phyloP scores from a whole-genome alignment of 495 filamentous ascomycete genomes.

The Cetradonia linearis region DNA sequence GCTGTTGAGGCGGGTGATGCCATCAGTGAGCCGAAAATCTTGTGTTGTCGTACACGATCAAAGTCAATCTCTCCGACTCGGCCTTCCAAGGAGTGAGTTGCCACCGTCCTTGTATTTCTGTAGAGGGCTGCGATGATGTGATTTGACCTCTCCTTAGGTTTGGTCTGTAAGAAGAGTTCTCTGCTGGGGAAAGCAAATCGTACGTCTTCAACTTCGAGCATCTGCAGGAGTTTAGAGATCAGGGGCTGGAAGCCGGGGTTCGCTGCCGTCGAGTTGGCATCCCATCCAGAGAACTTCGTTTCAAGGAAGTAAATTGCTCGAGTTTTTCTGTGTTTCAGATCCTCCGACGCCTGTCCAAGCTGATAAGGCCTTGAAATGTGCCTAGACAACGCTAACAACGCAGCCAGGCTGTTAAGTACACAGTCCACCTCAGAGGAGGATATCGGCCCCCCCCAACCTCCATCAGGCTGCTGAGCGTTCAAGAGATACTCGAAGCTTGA shows the following conservation, averaged over 20 bases:
- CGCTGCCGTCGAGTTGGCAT: neutral
- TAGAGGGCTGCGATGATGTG: slow-evolving; percentile 33
- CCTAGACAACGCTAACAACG: neutral
- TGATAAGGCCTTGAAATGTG: neutral
- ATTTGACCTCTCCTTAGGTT: slow-evolving; percentile 11
- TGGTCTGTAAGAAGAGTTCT: slow-evolving; percentile 16
- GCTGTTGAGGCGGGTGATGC: neutral
- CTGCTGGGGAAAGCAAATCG: slow-evolving; percentile 24
- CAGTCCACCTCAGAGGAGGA: neutral
- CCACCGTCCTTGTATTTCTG: slow-evolving; percentile 30
- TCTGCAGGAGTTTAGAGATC: neutral
- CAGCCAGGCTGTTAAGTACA: neutral
- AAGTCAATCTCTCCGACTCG: slow-evolving; percentile 22
- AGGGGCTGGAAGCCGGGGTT: neutral
- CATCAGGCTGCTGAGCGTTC: neutral
- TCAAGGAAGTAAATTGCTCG: neutral
- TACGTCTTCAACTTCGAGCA: neutral
- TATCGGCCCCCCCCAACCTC: neutral
- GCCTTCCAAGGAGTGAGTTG: slow-evolving; percentile 30
- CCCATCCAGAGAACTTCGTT: neutral
- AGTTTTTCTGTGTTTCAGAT: neutral
- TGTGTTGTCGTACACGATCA: neutral
- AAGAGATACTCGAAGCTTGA: neutral
- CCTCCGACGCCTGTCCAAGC: neutral
- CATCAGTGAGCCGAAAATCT: neutral